Conservation (phyloP, 768 basidiomycete genomes). For the Phlegmacium glaucopus region DNA sequence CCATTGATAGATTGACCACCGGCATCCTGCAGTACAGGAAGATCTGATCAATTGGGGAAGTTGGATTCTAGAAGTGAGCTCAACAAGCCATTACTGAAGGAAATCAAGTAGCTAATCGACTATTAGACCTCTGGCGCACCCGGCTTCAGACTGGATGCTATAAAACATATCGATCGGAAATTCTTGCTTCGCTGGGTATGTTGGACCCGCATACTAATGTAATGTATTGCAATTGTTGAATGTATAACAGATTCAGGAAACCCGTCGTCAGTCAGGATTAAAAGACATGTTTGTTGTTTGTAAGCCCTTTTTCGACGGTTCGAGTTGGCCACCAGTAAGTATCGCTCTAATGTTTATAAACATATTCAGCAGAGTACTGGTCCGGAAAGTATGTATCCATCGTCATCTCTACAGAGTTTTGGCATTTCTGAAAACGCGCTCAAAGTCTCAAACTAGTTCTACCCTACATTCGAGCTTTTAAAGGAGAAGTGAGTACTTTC, state of each 20-base stretch:
- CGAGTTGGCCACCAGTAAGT: not conserved
- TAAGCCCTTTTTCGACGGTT: conserved; percentile 23
- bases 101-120: conserved; percentile 1
- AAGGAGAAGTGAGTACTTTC: conserved; percentile 53
- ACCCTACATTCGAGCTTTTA: conserved; percentile 57
- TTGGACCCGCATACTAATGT: not conserved
- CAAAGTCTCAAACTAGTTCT: conserved; percentile 47
- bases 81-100: not conserved
- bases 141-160: conserved; percentile 87
- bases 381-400: conserved; percentile 48
- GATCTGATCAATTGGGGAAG: conserved; percentile 76
- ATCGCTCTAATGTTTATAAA: not conserved
- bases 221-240: not conserved
- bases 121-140: conserved; percentile 59
- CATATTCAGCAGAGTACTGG: conserved; percentile 77
- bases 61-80: conserved; percentile 59
- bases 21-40: conserved; percentile 73
- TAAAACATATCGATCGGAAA: conserved; percentile 80
- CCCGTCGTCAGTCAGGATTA: conserved; percentile 41
- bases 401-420: not conserved
- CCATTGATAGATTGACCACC: conserved; percentile 68
- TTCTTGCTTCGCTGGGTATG: conserved; percentile 72
- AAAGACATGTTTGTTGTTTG: conserved; percentile 57
- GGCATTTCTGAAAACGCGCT: conserved; percentile 1
- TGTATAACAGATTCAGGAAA: conserved; percentile 44